Base-by-base conservation (phyloP, 2,329 filamentous ascomycete species). In the Phaeomoniella chlamydospora region DNA sequence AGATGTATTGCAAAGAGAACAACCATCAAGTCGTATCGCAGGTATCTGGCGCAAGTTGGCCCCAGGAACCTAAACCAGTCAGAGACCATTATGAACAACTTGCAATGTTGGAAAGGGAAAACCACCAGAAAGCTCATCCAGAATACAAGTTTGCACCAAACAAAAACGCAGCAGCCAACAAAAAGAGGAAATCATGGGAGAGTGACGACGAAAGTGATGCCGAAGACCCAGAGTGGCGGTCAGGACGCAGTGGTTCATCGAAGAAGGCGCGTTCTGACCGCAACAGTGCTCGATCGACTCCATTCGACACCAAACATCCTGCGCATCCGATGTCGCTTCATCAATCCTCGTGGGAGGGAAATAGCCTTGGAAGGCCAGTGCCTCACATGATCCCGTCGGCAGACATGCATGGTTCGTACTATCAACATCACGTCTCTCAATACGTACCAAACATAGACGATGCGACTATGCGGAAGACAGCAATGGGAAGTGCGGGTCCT, bases 11-110 rank as follows among this genome's bases (percentile, higher is more conserved):
- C 47, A 65, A 74, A 11, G 77, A 90, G 49, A 88, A 90, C 56
- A 94, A 96, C 59, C 88, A 98, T 55, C 88, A 98, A 55, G 66
- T 90, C 22, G 81, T 96, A 16, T 96, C 88, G 2, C 75, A 77
- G 32, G 74, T 90, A n/a, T 85, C 84, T 39, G 90, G 87, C 17
- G 66, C 74, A 37, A 88, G 83, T 50, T 98, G 90, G 90, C 73
- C 75, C 4, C 59, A 85, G 47, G 90, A 96, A 55, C 69, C 82
- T 0, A 61, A 73, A n/a, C 67, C 73, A 31, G 57, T 94, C 39
- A 75, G 79, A 37, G 71, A 78, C 14, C 69, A 79, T 47, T 98
- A 85, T 62, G 83, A 81, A 51, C 65, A 74, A 12, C 78, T 83
- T 63, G 84, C 90, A 15, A 75, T 73, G 48, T 68, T 82, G 14